phyloP scores from a whole-genome alignment of 2,329 filamentous ascomycete genomes.

The Microdochium trichocladiopsis region DNA sequence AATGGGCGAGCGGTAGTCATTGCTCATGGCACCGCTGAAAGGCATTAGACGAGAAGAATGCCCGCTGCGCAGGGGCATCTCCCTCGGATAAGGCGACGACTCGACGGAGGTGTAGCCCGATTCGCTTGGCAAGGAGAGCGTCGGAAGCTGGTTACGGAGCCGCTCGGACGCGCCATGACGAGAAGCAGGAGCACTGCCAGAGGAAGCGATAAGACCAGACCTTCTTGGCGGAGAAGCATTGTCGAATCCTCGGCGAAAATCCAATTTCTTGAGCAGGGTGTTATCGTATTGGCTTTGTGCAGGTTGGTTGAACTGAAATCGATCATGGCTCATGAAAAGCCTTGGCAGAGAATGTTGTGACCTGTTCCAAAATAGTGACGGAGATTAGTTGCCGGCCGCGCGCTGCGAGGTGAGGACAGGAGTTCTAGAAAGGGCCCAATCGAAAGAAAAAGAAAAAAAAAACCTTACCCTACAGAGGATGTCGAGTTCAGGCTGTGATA shows the following conservation, averaged over 20 bases:
- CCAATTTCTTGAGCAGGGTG: slow-evolving; percentile 48
- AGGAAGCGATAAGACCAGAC: slow-evolving; percentile 32
- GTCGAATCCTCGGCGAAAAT: slow-evolving; percentile 36
- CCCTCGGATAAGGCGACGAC: slow-evolving; percentile 33
- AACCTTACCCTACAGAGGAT: slow-evolving; percentile 10
- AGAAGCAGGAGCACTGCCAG: slow-evolving; percentile 28
- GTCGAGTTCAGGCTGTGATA: slow-evolving; percentile 23
- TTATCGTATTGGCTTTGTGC: slow-evolving; percentile 35
- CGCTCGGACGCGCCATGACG: slow-evolving; percentile 30
- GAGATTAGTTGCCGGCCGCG: too few species aligned
- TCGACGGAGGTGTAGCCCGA: slow-evolving; percentile 33
- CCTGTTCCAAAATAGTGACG: too few species aligned
- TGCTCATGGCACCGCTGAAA: slow-evolving; percentile 27
- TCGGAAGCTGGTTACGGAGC: slow-evolving; percentile 21
- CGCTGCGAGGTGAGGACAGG: not conserved
- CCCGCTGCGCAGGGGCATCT: slow-evolving; percentile 40
- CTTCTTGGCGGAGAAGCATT: slow-evolving; percentile 34
- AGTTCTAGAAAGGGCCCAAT: too few species aligned
- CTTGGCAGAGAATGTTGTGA: slow-evolving; percentile 33
- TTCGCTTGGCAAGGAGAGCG: slow-evolving; percentile 38
- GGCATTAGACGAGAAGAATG: slow-evolving; percentile 36
- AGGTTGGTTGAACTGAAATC: slow-evolving; percentile 37
- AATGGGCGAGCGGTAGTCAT: slow-evolving; percentile 35
- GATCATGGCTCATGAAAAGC: slow-evolving; percentile 44
- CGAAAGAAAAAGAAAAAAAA: too few species aligned